Evolutionary conservation across 371 early-diverging fungal genomes (phyloP).

Genomic region (Apophysomyces trapeziformis): DNA sequence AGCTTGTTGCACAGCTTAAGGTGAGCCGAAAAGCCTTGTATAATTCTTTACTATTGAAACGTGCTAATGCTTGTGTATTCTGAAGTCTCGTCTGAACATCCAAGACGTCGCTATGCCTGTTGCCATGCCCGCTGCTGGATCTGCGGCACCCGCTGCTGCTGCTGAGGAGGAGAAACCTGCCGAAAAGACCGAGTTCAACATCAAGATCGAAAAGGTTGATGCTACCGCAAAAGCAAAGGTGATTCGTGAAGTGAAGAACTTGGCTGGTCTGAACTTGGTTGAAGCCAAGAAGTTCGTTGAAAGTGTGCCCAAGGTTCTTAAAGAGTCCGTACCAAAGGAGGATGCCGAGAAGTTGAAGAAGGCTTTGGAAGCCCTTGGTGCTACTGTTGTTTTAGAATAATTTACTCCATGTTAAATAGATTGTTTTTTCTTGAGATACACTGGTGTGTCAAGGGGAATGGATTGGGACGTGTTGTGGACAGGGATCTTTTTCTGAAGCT

Average conservation of each 20-base stretch:
- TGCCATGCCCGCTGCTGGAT: conserved; percentile 63
- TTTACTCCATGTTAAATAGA: conserved; percentile 5
- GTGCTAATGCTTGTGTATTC: background rate
- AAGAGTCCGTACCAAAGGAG: conserved; percentile 90
- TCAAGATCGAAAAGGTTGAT: conserved; percentile 96
- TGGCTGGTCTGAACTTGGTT: conserved; percentile 93
- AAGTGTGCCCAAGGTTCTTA: conserved; percentile 93
- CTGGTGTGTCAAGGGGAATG: too few relatives aligned
- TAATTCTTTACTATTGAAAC: background rate
- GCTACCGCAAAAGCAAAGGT: conserved; percentile 96
- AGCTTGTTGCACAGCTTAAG: conserved; percentile 88
- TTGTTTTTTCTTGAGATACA: background rate
- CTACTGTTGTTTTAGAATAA: conserved; percentile 92
- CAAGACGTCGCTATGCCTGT: conserved; percentile 83
- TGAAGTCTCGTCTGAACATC: conserved; percentile 87
- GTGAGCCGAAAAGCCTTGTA: conserved; percentile 37
- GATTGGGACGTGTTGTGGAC: too few relatives aligned
- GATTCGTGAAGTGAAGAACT: conserved; percentile 95
- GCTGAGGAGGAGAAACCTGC: conserved; percentile 82
- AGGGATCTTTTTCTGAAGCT: too few relatives aligned
- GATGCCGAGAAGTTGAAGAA: conserved; percentile 98
- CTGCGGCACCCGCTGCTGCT: conserved; percentile 68
- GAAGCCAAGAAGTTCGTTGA: conserved; percentile 99
- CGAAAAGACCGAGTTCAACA: conserved; percentile 93
- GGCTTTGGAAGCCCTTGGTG: conserved; percentile 92